Evolutionary conservation across 495 filamentous ascomycete species (phyloP), one percentile per base, ranked within the genome.

Genomic region (Haplographium delicatum): DNA sequence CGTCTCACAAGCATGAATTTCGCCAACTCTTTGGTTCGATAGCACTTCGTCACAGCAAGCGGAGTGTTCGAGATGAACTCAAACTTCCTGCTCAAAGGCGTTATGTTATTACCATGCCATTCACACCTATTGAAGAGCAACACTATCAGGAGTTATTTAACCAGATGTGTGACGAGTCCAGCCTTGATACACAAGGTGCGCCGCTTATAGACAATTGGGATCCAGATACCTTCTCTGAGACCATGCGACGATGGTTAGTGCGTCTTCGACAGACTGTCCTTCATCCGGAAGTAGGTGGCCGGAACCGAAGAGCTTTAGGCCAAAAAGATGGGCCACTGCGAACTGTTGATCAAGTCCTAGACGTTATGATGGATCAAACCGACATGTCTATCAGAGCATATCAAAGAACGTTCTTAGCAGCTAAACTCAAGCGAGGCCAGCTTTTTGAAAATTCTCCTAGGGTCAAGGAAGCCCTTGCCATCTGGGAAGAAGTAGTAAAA

Each of bases 281-380:
- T n/a, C 88, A 96, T 66, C 86, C 91, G 2, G 70, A 90, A 48
- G 77, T 89, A 28, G 84, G 83, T 6, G 73, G 68, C 8, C 72
- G 72, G n/a, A 88, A 87, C 61, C 76, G 85, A 16, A 75, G 76
- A 47, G 80, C 80, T 0, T 68, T 95, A 5, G 86, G 87, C 3
- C 67, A 72, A 18, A 78, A 69, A 24, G 73, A 73, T 47, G 85
- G 79, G 0, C 82, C 84, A 6, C 65, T 93, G 42, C 72, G 83
- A n/a, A 91, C 89, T 6, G 83, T 95, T 5, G 74, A 78, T 13
- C 85, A 97, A 59, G 89, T 96, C 1, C 68, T 97, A 19, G 81
- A 87, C 33, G 81, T 83, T 3, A 95, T 97, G 91, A 82, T 95
- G 50, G 90, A 95, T 20, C 78, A 88, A 48, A 86, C 82, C 11